phyloP scores from a whole-genome alignment of 2,329 filamentous ascomycete genomes.

The Cadophora gregata region DNA sequence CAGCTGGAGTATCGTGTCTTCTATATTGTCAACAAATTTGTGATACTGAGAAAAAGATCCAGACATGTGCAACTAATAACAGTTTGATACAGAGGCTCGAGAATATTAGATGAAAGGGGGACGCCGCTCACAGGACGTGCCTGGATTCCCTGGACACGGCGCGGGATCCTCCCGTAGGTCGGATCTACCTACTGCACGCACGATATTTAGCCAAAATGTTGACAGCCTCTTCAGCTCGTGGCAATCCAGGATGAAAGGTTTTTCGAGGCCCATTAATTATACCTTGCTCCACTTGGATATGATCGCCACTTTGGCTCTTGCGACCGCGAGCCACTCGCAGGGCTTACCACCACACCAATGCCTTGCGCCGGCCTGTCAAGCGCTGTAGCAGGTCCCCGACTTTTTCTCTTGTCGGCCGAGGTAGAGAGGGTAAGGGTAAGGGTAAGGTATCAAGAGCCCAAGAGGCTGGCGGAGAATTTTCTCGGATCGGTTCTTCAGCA shows the following conservation, averaged over 20 bases:
- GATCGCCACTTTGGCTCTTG: conserved; percentile 1
- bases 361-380: not conserved
- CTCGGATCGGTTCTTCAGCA: not conserved
- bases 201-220: conserved; percentile 14
- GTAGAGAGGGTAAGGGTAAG: conserved; percentile 5
- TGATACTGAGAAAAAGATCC: not conserved
- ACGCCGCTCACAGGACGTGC: conserved; percentile 5
- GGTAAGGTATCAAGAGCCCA: not conserved
- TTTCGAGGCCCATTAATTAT: conserved; percentile 1
- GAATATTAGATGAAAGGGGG: conserved; percentile 15
- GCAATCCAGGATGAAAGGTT: conserved; percentile 16
- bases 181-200: conserved; percentile 11
- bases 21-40: not conserved
- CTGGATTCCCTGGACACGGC: conserved; percentile 16
- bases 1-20: not conserved
- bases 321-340: conserved; percentile 9
- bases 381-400: not conserved
- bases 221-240: conserved; percentile 18
- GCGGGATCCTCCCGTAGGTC: conserved; percentile 14
- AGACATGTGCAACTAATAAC: conserved; percentile 1
- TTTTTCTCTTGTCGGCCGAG: conserved; percentile 1
- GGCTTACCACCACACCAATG: conserved; percentile 3
- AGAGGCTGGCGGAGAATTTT: conserved; percentile 6
- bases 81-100: not conserved
- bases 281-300: not conserved